These are phyloP conservation scores for Kandelia obovata DNA, from an alignment of 345 rosid genomes.

Conservation along the genomic window DNA sequence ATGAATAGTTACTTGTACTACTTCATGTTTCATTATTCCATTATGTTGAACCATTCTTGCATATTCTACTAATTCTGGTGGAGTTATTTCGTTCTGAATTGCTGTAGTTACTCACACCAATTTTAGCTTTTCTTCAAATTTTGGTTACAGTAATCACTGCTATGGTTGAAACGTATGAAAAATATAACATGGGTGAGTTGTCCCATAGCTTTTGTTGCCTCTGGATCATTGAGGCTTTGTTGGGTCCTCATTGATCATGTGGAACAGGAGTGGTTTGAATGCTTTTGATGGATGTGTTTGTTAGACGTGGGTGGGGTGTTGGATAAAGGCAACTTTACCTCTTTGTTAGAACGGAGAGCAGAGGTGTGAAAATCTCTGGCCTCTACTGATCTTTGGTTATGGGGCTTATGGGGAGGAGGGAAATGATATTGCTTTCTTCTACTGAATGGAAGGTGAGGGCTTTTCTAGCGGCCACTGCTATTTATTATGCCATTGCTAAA, in stretches of 20 bases:
- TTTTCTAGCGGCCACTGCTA: constrained; percentile 1
- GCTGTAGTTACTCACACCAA: constrained; percentile 35
- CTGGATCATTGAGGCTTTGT: constrained; percentile 40
- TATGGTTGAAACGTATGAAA: constrained; percentile 48
- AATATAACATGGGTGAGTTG: neutral
- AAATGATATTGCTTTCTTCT: constrained; percentile 46
- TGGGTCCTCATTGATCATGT: constrained; percentile 27
- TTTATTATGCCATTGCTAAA: no score
- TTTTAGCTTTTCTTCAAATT: constrained; percentile 36
- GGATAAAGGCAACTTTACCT: constrained; percentile 39
- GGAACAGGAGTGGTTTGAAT: constrained; percentile 51
- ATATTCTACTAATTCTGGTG: no score
- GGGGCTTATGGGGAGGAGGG: constrained; percentile 55
- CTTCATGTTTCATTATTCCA: no score
- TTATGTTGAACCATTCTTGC: no score
- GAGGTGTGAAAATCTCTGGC: constrained; percentile 61
- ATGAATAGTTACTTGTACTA: no score
- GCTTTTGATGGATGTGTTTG: constrained; percentile 58
- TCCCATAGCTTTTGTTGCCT: constrained; percentile 35
- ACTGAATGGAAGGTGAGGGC: constrained; percentile 48
- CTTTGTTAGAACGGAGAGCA: constrained; percentile 43
- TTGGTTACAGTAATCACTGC: constrained; percentile 41
- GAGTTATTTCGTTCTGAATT: no score
- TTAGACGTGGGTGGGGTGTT: constrained; percentile 46
- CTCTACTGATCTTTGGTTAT: constrained; percentile 52